These are phyloP conservation scores for Saccharomycopsis vini DNA, from an alignment of 805 yeast genomes.

Conservation along the genomic window DNA sequence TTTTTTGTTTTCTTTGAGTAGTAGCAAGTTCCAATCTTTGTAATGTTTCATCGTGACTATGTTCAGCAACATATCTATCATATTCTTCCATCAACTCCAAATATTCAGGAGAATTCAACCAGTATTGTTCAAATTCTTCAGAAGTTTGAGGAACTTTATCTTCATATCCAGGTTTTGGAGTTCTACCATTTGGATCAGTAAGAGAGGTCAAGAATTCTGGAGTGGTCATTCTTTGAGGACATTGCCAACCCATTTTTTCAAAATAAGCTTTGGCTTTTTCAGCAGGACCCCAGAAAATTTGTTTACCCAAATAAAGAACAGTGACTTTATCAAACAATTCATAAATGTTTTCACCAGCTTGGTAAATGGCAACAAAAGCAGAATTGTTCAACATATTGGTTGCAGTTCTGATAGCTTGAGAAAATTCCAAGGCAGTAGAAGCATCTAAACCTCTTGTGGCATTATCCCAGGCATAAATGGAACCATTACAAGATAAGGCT, in stretches of 20 bases:
- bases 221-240: constrained; percentile 50
- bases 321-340: constrained; percentile 51
- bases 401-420: constrained; percentile 49
- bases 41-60: neutral
- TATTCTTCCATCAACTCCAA: constrained; percentile 33
- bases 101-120: constrained; percentile 40
- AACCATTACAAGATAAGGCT: constrained; percentile 45
- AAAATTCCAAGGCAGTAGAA: constrained; percentile 60
- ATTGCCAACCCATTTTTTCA: constrained; percentile 44
- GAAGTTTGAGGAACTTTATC: constrained; percentile 44
- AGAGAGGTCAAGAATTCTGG: constrained; percentile 51
- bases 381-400: constrained; percentile 48
- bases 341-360: constrained; percentile 59
- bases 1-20: constrained; percentile 35
- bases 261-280: constrained; percentile 40
- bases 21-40: constrained; percentile 32
- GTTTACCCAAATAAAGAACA: constrained; percentile 49
- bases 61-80: constrained; percentile 26
- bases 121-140: constrained; percentile 41
- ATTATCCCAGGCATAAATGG: constrained; percentile 57
- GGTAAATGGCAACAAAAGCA: constrained; percentile 60
- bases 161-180: constrained; percentile 35
- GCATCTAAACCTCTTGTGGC: constrained; percentile 70
- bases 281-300: constrained; percentile 44
- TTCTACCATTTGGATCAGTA: constrained; percentile 45